Evolutionary conservation across 2,329 filamentous ascomycete genomes (phyloP).

Genomic region (Penicillium expansum): DNA sequence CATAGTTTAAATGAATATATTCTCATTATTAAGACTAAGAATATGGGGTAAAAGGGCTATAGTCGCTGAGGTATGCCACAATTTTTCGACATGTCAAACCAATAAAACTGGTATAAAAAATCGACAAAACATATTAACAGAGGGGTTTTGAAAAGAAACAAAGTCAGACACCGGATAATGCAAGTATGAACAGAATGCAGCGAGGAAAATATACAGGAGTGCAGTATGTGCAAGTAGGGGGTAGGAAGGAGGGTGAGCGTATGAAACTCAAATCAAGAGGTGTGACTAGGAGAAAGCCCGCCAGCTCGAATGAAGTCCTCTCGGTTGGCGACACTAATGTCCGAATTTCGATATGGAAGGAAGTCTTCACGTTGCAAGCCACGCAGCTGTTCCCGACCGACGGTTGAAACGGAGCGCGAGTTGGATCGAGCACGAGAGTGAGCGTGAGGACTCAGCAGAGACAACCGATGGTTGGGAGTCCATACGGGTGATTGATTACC

Average conservation of each 20-base stretch:
- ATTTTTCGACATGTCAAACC: not conserved
- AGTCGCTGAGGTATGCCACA: not conserved
- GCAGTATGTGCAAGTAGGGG: slow-evolving; percentile 6
- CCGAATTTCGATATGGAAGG: slow-evolving; percentile 39
- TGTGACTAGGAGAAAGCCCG: slow-evolving; percentile 13
- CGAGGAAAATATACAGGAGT: slow-evolving; percentile 1
- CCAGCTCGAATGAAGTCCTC: slow-evolving; percentile 35
- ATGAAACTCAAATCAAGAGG: not conserved
- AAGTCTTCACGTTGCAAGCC: slow-evolving; percentile 36
- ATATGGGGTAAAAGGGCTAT: not conserved
- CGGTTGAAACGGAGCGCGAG: slow-evolving; percentile 26
- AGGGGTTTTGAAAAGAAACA: not conserved
- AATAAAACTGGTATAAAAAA: not conserved
- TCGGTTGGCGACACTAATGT: slow-evolving; percentile 36
- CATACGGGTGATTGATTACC: slow-evolving; percentile 15
- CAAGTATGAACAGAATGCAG: slow-evolving; percentile 3
- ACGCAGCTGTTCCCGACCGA: slow-evolving; percentile 31
- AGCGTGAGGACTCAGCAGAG: slow-evolving; percentile 5
- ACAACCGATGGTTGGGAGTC: slow-evolving; percentile 19
- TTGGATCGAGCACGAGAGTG: slow-evolving; percentile 17
- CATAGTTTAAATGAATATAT: not conserved
- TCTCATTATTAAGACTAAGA: not conserved
- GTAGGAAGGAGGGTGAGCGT: not conserved
- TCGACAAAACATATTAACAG: not conserved
- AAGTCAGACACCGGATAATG: slow-evolving; percentile 5